These are phyloP conservation scores for Dryas drummondii DNA, from an alignment of 306 rosid genomes.

Conservation along the genomic window DNA sequence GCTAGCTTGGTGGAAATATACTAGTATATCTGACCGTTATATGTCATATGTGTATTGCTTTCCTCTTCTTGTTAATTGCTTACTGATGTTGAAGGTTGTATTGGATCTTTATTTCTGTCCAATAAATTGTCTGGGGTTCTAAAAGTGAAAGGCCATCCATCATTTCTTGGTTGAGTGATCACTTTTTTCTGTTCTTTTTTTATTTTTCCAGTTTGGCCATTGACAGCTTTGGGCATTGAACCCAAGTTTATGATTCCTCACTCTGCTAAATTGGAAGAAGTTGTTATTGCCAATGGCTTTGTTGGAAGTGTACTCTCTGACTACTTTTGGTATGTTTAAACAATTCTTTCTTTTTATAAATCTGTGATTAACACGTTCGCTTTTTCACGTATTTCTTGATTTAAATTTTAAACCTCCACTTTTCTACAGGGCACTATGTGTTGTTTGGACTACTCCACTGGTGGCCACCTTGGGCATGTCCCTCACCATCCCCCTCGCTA, in stretches of 20 bases:
- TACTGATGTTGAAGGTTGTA: too few species aligned
- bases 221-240: slow-evolving; percentile 91
- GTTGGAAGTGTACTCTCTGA: slow-evolving; percentile 95
- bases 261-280: slow-evolving; percentile 74
- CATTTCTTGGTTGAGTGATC: slow-evolving; percentile 4
- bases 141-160: neutral
- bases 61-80: too few species aligned
- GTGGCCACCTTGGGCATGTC: slow-evolving; percentile 99
- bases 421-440: slow-evolving; percentile 78
- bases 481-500: slow-evolving; percentile 97
- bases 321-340: slow-evolving; percentile 71
- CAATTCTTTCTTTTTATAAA: slow-evolving; percentile 6
- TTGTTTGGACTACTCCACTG: slow-evolving; percentile 97
- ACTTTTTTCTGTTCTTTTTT: neutral
- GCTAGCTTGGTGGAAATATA: neutral
- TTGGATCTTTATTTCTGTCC: too few species aligned
- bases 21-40: too few species aligned
- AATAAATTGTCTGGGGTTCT: too few species aligned
- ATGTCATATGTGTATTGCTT: too few species aligned
- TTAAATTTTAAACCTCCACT: slow-evolving; percentile 23
- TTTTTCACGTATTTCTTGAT: slow-evolving; percentile 17
- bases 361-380: slow-evolving; percentile 11
- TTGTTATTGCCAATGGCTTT: slow-evolving; percentile 89
- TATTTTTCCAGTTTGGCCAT: slow-evolving; percentile 75
- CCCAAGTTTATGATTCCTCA: slow-evolving; percentile 88